phyloP scores from a whole-genome alignment of 2,329 filamentous ascomycete genomes.

The Apiospora malaysiana region DNA sequence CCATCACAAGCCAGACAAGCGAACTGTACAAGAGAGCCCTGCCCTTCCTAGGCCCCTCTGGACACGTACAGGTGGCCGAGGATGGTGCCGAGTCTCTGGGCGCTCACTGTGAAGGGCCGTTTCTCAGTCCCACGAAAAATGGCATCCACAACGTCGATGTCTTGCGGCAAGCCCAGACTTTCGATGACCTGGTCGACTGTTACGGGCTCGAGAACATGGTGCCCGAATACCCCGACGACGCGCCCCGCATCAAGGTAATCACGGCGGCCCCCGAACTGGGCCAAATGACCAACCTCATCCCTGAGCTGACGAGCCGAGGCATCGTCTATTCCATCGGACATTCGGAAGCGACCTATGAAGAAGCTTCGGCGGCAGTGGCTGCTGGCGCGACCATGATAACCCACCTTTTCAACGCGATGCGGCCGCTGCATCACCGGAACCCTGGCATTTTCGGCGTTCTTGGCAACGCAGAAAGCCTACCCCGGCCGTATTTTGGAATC shows the following conservation, averaged over 20 bases:
- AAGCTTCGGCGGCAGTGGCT: conserved; percentile 73
- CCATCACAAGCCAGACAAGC: conserved; percentile 79
- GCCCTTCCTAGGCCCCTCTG: conserved; percentile 78
- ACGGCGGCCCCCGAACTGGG: conserved; percentile 86
- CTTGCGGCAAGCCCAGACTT: conserved; percentile 66
- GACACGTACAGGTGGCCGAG: conserved; percentile 59
- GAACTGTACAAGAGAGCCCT: conserved; percentile 83
- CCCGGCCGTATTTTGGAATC: conserved; percentile 81
- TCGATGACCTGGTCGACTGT: conserved; percentile 70
- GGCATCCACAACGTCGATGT: conserved; percentile 83
- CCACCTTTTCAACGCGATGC: conserved; percentile 94
- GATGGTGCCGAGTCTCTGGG: conserved; percentile 87
- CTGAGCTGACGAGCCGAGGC: conserved; percentile 65
- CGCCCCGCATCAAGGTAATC: conserved; percentile 72
- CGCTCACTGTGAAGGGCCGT: conserved; percentile 90
- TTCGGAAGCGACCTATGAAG: conserved; percentile 85
- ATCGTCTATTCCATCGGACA: conserved; percentile 86
- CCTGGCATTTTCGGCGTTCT: conserved; percentile 89
- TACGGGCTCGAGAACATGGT: conserved; percentile 76
- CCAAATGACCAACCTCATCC: conserved; percentile 71
- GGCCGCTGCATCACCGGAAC: conserved; percentile 87
- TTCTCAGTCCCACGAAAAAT: conserved; percentile 82
- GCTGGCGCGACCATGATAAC: conserved; percentile 88
- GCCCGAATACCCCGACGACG: conserved; percentile 41
- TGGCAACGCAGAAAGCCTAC: conserved; percentile 64